phyloP scores from a whole-genome alignment of 495 filamentous ascomycete genomes.

The Oleoguttula mirabilis region DNA sequence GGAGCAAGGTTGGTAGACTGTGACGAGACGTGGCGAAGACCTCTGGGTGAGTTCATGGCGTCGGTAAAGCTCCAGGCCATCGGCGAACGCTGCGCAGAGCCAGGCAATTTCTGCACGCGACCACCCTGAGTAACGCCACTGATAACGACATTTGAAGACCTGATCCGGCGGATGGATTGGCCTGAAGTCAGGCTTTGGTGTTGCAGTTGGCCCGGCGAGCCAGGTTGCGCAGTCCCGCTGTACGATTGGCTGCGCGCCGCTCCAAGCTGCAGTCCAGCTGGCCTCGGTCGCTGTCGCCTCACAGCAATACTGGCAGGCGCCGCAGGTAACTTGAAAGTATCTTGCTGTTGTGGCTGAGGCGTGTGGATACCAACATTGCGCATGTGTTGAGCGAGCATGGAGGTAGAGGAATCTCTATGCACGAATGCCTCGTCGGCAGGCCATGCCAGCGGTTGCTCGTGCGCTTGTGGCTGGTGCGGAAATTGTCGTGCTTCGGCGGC shows the following conservation, averaged over 20 bases:
- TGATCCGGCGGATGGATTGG: conserved; percentile 29
- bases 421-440: conserved; percentile 17
- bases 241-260: conserved; percentile 31
- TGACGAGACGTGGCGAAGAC: conserved; percentile 11
- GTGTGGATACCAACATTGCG: conserved; percentile 17
- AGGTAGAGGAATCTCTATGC: conserved; percentile 8
- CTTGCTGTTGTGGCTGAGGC: conserved; percentile 5
- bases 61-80: conserved; percentile 28
- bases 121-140: conserved; percentile 23
- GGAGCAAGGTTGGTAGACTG: conserved; percentile 25
- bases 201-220: conserved; percentile 9
- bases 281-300: conserved; percentile 25
- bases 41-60: conserved; percentile 28
- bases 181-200: conserved; percentile 3
- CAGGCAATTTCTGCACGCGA: conserved; percentile 25
- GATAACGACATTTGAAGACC: conserved; percentile 23
- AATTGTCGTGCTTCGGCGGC: neutral
- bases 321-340: conserved; percentile 25
- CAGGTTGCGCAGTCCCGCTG: conserved; percentile 23
- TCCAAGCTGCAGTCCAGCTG: conserved; percentile 23
- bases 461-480: conserved; percentile 3
- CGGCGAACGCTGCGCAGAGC: conserved; percentile 33
- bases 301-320: conserved; percentile 27
- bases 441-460: conserved; percentile 18
- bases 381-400: conserved; percentile 21